Evolutionary conservation across 371 early-diverging fungal species (phyloP), one percentile per base, ranked within the genome.

Genomic region (Basidiobolus meristosporus): DNA sequence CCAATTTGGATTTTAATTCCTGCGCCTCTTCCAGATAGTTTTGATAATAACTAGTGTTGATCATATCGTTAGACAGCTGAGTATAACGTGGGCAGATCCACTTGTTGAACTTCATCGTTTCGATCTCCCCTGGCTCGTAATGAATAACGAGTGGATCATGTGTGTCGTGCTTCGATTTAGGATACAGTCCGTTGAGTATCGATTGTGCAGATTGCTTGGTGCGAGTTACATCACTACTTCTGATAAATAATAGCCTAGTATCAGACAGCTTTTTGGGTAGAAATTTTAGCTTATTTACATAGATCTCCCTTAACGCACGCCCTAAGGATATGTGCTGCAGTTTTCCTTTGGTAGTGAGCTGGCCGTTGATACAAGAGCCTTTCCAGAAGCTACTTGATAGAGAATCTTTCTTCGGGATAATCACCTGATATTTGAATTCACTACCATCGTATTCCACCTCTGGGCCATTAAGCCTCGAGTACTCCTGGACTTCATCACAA

Each of bases 141-240:
- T 59, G 57, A 17, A 65, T 52, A 34, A 57, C 46, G 1, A 66
- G 41, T 11, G 59, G 53, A 23, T 56, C 51, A 1, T 47, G 33
- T 0, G 4, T 7, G 6, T 6, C n/a, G 21, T 29, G 14, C 1
- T 9, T 2, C 34, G 14, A 7, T 4, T n/a, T n/a, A 12, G 34
- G 34, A 14, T 18, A 72, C 20, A 73, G 28, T 7, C 65, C 65
- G 28, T 53, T 57, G 36, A 73, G 40, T 22, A 72, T 36, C 32
- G 57, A 50, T 45, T 63, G 53, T 0, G 61, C 70, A 9, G 70
- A 64, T 38, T 68, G 60, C 15, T 60, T 56, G 2, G 73, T 72
- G 15, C 73, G 63, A 62, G 62, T 60, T 10, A 52, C 20, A 38
- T 64, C 51, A 32, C 54, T 55, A 1, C 43, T 42, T 5, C 53